Base-by-base conservation (phyloP, 2,329 filamentous ascomycete genomes). In the Cladosporium oxysporum region DNA sequence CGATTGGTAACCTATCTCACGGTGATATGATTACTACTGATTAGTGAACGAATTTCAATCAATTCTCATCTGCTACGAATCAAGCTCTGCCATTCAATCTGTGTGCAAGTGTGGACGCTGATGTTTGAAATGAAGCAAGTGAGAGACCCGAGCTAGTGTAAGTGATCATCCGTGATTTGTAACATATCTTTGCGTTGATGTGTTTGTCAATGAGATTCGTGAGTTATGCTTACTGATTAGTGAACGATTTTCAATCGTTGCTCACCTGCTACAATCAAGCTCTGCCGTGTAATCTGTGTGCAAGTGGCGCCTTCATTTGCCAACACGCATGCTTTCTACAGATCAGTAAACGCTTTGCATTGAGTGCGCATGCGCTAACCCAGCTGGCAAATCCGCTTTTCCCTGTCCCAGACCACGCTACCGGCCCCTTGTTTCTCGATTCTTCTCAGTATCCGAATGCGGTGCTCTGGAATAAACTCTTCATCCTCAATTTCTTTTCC, bases 391-490 rank as follows among this genome's bases (percentile, higher is more conserved):
- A 65, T 31, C 50, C 55, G 55, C 33, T 55, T 31, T 23, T 65
- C 58, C 44, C 84, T 76, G 70, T 86, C 83, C 84, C 84, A 87
- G 2, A 86, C 78, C 37, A 80, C 70, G 28, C 79, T 78, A 5
- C 65, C 66, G 44, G 76, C 72, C 5, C 69, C 50, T 10, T 18
- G 23, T n/a, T 33, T 47, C 14, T 18, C 11, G 21, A 75, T 78
- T 67, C 77, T 77, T 68, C 79, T 82, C 69, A 85, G 82, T 67
- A 84, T 83, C 64, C 83, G 66, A 21, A 87, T 82, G 2, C 84
- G 79, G 74, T 86, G 83, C 68, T 83, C 80, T 3, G 84, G 84
- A 65, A 86, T 85, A 65, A 85, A 86, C 57, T 86, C 84, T 66
- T 86, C 83, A 31, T 86, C 78, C 11, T 84, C 85, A 35, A 80